These are phyloP conservation scores for Hygrophorus pudorinus DNA, from an alignment of 768 basidiomycete species.

Conservation along the genomic window DNA sequence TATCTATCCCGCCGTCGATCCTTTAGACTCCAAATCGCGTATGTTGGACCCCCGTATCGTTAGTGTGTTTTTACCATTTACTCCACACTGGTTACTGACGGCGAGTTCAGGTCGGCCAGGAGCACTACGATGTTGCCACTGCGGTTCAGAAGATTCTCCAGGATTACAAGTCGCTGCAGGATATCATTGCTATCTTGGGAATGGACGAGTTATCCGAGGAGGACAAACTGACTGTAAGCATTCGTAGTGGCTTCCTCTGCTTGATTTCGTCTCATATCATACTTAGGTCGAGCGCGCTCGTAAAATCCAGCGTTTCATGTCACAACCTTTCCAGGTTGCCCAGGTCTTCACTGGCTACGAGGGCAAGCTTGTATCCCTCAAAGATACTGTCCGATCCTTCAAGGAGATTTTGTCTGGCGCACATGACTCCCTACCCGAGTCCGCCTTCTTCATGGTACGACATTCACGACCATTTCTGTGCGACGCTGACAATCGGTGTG, in stretches of 20 bases:
- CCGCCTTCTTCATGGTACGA: slow-evolving; percentile 92
- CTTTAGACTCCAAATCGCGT: slow-evolving; percentile 98
- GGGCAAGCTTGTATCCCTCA: slow-evolving; percentile 92
- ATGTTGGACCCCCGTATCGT: slow-evolving; percentile 99
- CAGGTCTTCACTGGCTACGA: slow-evolving; percentile 99
- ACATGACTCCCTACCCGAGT: slow-evolving; percentile 88
- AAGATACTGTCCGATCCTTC: slow-evolving; percentile 95
- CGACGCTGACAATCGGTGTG: not conserved
- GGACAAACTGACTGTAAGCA: slow-evolving; percentile 91
- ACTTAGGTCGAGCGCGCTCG: slow-evolving; percentile 88
- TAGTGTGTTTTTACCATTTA: slow-evolving; percentile 20
- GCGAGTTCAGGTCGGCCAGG: slow-evolving; percentile 54
- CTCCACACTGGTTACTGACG: slow-evolving; percentile 1
- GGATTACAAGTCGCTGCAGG: slow-evolving; percentile 94
- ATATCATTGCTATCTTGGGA: slow-evolving; percentile 99
- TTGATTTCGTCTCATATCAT: not conserved
- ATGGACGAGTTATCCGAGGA: slow-evolving; percentile 99
- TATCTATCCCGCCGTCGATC: slow-evolving; percentile 99
- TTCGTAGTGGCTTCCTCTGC: not conserved
- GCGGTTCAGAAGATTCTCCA: slow-evolving; percentile 96
- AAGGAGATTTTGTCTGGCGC: slow-evolving; percentile 90
- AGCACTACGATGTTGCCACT: slow-evolving; percentile 95
- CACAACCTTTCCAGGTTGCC: slow-evolving; percentile 99
- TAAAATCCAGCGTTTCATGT: slow-evolving; percentile 99
- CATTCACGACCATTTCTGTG: not conserved